phyloP scores from a whole-genome alignment of 116 monocot species.

The Posidonia oceanica region DNA sequence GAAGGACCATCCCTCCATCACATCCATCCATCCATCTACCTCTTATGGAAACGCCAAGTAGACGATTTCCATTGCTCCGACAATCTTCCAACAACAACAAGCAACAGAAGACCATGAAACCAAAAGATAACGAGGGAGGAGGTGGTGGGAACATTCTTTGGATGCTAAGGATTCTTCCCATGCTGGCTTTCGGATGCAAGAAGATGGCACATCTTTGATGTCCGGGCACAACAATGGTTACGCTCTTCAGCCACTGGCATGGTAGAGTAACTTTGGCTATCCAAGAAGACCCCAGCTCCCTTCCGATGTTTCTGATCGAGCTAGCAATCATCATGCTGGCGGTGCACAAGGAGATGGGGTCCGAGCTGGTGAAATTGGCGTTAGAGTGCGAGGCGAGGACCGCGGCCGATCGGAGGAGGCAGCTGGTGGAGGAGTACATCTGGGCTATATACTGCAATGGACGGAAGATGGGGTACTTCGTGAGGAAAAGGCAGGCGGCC shows the following conservation, averaged over 20 bases:
- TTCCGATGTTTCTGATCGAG: slow-evolving; percentile 72
- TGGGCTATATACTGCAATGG: slow-evolving; percentile 76
- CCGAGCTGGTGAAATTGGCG: slow-evolving; percentile 53
- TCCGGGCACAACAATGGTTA: slow-evolving; percentile 11
- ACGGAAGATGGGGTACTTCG: slow-evolving; percentile 36
- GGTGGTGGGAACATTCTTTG: not conserved
- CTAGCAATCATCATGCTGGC: slow-evolving; percentile 51
- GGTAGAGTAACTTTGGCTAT: slow-evolving; percentile 52
- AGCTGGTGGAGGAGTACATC: slow-evolving; percentile 56
- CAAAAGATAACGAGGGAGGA: not conserved
- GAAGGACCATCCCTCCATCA: too few relatives aligned
- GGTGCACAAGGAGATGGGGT: slow-evolving; percentile 72
- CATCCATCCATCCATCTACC: too few relatives aligned
- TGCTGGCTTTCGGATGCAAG: not conserved
- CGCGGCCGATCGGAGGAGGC: slow-evolving; percentile 25
- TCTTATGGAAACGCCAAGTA: not conserved
- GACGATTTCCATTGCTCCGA: not conserved
- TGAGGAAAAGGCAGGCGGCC: slow-evolving; percentile 32
- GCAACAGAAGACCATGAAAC: not conserved
- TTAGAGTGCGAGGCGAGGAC: slow-evolving; percentile 76
- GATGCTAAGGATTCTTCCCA: not conserved
- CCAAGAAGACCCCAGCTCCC: slow-evolving; percentile 55
- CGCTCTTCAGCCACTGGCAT: slow-evolving; percentile 49
- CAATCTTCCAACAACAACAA: not conserved
- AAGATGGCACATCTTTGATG: not conserved